phyloP scores from a whole-genome alignment of 768 basidiomycete species.

The Coprinopsis sp. region DNA sequence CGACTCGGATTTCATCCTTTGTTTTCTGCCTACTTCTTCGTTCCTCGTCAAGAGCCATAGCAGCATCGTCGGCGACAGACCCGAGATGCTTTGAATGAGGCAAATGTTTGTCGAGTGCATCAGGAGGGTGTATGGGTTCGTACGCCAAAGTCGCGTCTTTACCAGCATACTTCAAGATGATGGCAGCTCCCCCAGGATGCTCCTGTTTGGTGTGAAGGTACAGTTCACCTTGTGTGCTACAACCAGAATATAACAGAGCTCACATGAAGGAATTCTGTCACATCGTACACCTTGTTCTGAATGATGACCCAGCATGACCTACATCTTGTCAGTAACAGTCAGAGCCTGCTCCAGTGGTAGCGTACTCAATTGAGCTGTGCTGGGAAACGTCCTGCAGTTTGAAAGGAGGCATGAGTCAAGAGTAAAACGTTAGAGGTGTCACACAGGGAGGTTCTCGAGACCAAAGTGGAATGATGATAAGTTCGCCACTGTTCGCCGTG shows the following conservation, averaged over 20 bases:
- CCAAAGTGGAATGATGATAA: too few species aligned
- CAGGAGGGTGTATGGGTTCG: slow-evolving; percentile 81
- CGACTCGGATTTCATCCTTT: slow-evolving; percentile 66
- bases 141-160: slow-evolving; percentile 76
- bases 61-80: slow-evolving; percentile 45
- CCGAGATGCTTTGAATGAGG: slow-evolving; percentile 72
- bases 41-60: slow-evolving; percentile 30
- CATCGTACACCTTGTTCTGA: slow-evolving; percentile 76
- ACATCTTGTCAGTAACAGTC: slow-evolving; percentile 10
- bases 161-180: slow-evolving; percentile 83
- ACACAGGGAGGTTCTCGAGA: too few species aligned
- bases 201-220: slow-evolving; percentile 34
- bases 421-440: slow-evolving; percentile 21
- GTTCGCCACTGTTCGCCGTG: too few species aligned
- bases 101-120: slow-evolving; percentile 70
- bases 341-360: not conserved
- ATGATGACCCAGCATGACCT: slow-evolving; percentile 88
- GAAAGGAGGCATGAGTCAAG: slow-evolving; percentile 36
- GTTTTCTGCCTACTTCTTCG: slow-evolving; percentile 46
- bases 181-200: slow-evolving; percentile 77
- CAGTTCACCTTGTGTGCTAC: not conserved
- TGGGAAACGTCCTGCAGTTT: slow-evolving; percentile 54
- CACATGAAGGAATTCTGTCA: slow-evolving; percentile 72
- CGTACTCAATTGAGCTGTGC: slow-evolving; percentile 51
- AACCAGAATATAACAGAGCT: not conserved